Evolutionary conservation across 257 asterid genomes (phyloP).

Genomic region (Scutellaria baicalensis): DNA sequence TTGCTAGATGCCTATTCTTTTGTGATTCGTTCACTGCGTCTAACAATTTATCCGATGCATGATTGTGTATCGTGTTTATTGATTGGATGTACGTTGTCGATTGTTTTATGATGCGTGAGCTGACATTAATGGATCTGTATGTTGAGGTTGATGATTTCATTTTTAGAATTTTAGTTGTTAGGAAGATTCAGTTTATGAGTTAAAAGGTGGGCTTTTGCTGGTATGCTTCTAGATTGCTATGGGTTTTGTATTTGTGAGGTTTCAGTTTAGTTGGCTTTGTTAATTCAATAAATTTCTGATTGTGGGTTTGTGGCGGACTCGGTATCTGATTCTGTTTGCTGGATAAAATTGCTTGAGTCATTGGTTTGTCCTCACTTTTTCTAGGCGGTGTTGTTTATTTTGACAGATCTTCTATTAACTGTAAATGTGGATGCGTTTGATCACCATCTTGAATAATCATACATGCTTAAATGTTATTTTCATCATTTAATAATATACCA

Average conservation of each 20-base stretch:
- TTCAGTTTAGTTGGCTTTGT: not conserved
- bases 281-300: not conserved
- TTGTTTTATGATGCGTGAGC: not conserved
- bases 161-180: not conserved
- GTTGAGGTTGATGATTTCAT: conserved; percentile 1
- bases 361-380: conserved; percentile 1
- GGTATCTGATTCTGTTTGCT: not conserved
- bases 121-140: conserved; percentile 12
- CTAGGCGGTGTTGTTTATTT: not conserved
- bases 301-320: not conserved
- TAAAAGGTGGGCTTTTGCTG: not conserved
- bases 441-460: not conserved
- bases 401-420: not conserved
- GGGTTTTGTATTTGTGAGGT: not conserved
- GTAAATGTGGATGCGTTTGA: not conserved
- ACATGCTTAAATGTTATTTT: not conserved
- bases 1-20: not conserved
- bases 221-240: not conserved
- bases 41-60: not conserved
- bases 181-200: conserved; percentile 3
- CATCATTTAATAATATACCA: not conserved
- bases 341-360: not conserved
- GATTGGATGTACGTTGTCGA: not conserved
- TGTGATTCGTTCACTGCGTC: not conserved
- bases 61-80: not conserved